Base-by-base conservation (phyloP, 441 rosid genomes). In the Gossypium gossypioides region DNA sequence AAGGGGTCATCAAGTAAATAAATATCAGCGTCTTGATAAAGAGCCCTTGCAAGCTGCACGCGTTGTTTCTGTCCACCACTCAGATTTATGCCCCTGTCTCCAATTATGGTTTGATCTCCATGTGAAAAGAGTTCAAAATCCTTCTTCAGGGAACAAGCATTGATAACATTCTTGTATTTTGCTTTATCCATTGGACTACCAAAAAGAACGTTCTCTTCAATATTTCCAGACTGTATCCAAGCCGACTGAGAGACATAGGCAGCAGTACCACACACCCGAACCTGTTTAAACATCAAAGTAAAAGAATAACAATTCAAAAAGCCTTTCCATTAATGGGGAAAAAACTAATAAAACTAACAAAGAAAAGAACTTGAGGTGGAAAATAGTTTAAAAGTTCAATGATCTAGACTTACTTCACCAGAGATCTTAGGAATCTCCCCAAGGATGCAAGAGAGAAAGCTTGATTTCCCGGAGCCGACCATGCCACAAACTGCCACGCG, bases 211-310 rank as follows among this genome's bases (percentile, higher is more conserved):
- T 96, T 96, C 84, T 96, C 98, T 85, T 96, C 96, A 63, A 96
- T 91, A 82, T 92, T 96, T 83, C 99, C 99, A 74, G 99, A 91
- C 72, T 91, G 99, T 86, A 96, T 96, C 99, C 99, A 96, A 71
- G 99, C 97, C 69, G 99, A 96, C 79, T 96, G 98, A 65, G 97
- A 87, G 67, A 96, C 99, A 85, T 96, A 96, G 73, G 98, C 99
- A 76, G 96, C 86, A 75, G 89, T 80, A 78, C 99, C 99, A 76
- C 97, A 92, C 63, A 91, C 77, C 83, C 89, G 89, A 68, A 95
- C 99, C 99, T 90, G 77, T 77, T 75, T 65, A 64, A 74, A 58
- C 46, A 48, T 55, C 34, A 70, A 74, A 37, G 61, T 58, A 63
- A 55, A 13, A 54, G 50, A 59, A 64, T 64, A 19, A 7, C 24